Evolutionary conservation across 768 basidiomycete genomes (phyloP), one percentile per base, ranked within the genome.

Genomic region (Amanita phalloides): DNA sequence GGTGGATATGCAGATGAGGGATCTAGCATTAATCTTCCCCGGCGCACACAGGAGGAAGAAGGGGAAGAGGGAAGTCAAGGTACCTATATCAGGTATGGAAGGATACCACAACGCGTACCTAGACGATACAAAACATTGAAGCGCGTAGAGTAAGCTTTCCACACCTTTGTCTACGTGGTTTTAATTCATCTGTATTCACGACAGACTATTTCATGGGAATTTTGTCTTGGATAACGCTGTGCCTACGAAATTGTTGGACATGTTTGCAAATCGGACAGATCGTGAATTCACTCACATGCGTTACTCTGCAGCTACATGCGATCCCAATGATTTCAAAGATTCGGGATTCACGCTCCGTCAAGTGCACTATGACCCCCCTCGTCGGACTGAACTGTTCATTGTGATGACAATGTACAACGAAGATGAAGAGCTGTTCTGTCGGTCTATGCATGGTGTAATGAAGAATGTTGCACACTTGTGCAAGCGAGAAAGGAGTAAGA

Each of bases 341-440:
- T 67, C 78, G 9, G 82, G 86, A 0, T 98, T 95, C 68, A 89
- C 90, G 0, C 74, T 97, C 6, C 81, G 95, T 2, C 94, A 95
- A 64, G 76, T 81, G n/a, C 80, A 90, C 59, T 94, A 95, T 65
- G 89, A 94, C 59, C 92, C 92, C 0, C 86, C 90, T 0, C 74
- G 94, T 17, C 75, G 86, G 32, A 96, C 94, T 32, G 95, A 98
- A 66, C 71, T 97, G 13, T 95, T 96, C 69, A 94, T 97, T 58
- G 94, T 96, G 39, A 86, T 97, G 80, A 97, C 94, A 11, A 96
- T 97, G 93, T 96, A 95, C 65, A 95, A 96, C 61, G 92, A 92
- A 60, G 82, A 90, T 59, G 92, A 95, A 64, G 79, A 84, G 60
- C 73, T 98, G 5, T 97, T 97, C 68, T 84, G 84, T 59, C 69